A percentile compares a stretch with the other conserved stretches of the same genome.
Conservation (phyloP, 495 filamentous ascomycete species). For the Aspergillus sclerotiicarbonarius region DNA sequence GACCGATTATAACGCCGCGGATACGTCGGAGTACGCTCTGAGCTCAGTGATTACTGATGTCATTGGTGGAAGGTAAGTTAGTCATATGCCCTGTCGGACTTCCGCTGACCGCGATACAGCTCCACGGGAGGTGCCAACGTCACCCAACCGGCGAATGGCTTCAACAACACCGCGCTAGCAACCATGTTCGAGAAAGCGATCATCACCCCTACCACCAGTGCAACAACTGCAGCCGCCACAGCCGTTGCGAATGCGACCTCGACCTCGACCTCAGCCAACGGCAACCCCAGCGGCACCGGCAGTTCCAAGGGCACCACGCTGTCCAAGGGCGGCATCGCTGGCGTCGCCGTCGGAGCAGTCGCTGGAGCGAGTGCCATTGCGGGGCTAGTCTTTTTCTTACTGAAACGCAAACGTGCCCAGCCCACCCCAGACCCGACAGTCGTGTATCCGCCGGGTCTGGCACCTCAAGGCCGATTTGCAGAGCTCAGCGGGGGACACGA, state of each 20-base stretch:
- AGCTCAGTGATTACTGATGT: conserved; percentile 4
- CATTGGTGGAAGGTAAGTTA: conserved; percentile 9
- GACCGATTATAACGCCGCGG: conserved; percentile 5
- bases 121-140: background rate
- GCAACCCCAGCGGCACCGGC: background rate
- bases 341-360: background rate
- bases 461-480: background rate
- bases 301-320: background rate
- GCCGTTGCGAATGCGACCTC: background rate
- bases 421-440: background rate
- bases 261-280: background rate
- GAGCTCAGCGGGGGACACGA: background rate
- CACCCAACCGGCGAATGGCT: background rate
- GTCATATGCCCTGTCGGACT: background rate
- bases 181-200: background rate
- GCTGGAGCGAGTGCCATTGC: background rate
- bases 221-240: background rate
- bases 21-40: background rate
- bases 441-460: background rate
- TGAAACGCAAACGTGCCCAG: background rate
- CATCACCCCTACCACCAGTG: background rate
- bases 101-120: background rate
- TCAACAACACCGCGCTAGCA: conserved; percentile 2
- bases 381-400: background rate
- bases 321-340: background rate